Percentiles rank a stretch among this genome's conserved stretches.
Evolutionary conservation across 257 asterid species (phyloP).

Genomic region (Rhazya stricta): DNA sequence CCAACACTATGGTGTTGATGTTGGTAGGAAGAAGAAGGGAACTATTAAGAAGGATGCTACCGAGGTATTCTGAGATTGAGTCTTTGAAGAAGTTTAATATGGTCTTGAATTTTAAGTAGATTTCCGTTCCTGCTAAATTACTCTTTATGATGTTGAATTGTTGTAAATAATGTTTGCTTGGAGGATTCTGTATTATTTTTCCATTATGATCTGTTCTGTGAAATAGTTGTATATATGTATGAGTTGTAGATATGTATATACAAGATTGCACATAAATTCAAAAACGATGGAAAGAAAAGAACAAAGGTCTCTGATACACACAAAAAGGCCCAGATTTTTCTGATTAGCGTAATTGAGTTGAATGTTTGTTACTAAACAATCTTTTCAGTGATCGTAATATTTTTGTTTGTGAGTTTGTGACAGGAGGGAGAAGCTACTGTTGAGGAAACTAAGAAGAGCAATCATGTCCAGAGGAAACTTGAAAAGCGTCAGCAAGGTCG

Average conservation of each 20-base stretch:
- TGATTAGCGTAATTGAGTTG: background rate
- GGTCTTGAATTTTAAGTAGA: too few relatives aligned
- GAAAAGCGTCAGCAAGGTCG: slow-evolving; percentile 42
- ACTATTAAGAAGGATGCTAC: slow-evolving; percentile 30
- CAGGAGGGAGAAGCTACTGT: slow-evolving; percentile 41
- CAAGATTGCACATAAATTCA: background rate
- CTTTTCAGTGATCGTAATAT: background rate
- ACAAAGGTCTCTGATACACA: background rate
- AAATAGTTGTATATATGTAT: background rate
- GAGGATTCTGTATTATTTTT: background rate
- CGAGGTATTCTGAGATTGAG: slow-evolving; percentile 20
- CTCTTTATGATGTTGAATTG: background rate
- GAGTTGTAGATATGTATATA: background rate
- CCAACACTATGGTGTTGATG: slow-evolving; percentile 40
- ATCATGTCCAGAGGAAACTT: slow-evolving; percentile 42
- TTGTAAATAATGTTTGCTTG: background rate
- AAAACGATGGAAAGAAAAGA: background rate
- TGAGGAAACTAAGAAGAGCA: slow-evolving; percentile 43
- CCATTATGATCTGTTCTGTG: background rate
- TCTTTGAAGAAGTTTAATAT: background rate
- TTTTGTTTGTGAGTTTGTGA: background rate
- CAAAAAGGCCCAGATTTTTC: background rate
- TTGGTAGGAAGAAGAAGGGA: slow-evolving; percentile 40
- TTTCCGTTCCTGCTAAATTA: background rate
- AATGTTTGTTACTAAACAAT: background rate